A percentile compares a stretch with the other conserved stretches of the same genome.
phyloP scores from a whole-genome alignment of 1,139 yeast species.

The Taiozyma sp. region DNA sequence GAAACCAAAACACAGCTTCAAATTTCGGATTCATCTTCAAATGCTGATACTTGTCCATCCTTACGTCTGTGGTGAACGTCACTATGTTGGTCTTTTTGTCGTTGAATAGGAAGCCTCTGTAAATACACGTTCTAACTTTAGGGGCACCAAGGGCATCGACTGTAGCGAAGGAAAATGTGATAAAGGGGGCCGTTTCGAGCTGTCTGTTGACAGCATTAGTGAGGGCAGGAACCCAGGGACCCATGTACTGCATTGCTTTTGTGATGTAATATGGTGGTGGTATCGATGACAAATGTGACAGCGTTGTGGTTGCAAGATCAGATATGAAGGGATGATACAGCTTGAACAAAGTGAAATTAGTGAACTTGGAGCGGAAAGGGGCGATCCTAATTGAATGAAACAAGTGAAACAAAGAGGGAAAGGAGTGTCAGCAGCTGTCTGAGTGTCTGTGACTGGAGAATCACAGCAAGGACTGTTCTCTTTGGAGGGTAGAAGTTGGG shows the following conservation, averaged over 20 bases:
- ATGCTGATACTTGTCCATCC: slow-evolving; percentile 61
- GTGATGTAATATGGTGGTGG: background rate
- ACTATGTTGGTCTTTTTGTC: slow-evolving; percentile 63
- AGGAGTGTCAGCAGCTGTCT: background rate
- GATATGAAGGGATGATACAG: background rate
- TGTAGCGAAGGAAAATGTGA: slow-evolving; percentile 65
- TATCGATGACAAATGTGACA: background rate
- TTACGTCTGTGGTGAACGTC: slow-evolving; percentile 65
- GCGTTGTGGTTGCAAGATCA: background rate
- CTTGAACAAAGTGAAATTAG: no score
- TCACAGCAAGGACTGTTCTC: no score
- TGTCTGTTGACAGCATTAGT: slow-evolving; percentile 44
- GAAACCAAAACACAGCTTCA: slow-evolving; percentile 77
- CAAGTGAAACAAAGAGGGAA: no score
- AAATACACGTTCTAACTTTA: slow-evolving; percentile 62
- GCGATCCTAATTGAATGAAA: background rate
- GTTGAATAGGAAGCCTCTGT: slow-evolving; percentile 69
- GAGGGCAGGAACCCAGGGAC: slow-evolving; percentile 67
- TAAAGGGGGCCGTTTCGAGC: slow-evolving; percentile 37
- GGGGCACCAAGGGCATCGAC: slow-evolving; percentile 47
- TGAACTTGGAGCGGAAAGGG: background rate
- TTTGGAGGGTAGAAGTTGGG: background rate
- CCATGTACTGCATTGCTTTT: slow-evolving; percentile 44
- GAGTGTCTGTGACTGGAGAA: background rate
- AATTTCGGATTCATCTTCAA: slow-evolving; percentile 44